Base-by-base conservation (phyloP, 768 basidiomycete species). In the Tubosaeta brunneosetosa region DNA sequence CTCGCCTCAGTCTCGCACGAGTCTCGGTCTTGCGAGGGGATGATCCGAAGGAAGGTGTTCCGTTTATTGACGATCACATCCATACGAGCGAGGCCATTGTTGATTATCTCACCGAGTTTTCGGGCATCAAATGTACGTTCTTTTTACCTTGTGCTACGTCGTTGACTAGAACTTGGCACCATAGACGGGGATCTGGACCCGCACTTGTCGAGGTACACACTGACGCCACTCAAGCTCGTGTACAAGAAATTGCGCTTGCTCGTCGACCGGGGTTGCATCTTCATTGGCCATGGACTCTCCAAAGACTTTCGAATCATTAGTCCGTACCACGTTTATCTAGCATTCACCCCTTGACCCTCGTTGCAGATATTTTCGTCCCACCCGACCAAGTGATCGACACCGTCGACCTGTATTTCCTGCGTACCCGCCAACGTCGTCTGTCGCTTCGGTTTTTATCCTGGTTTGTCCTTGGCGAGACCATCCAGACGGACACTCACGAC, bases 271-370 rank as follows among this genome's bases (percentile, higher is more conserved):
- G 94, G 94, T 6, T 99, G 97, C 64, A 88, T 93, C 52, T 99
- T 99, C 66, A 88, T 98, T 50, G 97, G 97, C 1, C 97, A 99
- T 62, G 97, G 97, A 6, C 80, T 99, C 16, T 88, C 92, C 14
- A 97, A 98, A 66, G 97, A 99, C 67, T 97, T 98, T 73, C 83
- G 95, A 11, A 98, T 95, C 51, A 99, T 98, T 73, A 99, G 95
- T 95, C 60, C 66, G 90, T 73, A 19, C 40, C 44, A 45, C 19
- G 2, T 37, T 44, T 31, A 17, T 17, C 17, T 31, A 13, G 26
- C 6, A 7, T 19, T 17, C 9, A 11, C 2, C 26, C 29, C 6
- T 13, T 58, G 29, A 42, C 26, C n/a, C 17, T 19, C 26, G 8
- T 3, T 2, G 31, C 52, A 98, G 95, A 98, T 67, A 92, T 98